phyloP scores from a whole-genome alignment of 2,329 filamentous ascomycete genomes.

The Didymella keratinophila region DNA sequence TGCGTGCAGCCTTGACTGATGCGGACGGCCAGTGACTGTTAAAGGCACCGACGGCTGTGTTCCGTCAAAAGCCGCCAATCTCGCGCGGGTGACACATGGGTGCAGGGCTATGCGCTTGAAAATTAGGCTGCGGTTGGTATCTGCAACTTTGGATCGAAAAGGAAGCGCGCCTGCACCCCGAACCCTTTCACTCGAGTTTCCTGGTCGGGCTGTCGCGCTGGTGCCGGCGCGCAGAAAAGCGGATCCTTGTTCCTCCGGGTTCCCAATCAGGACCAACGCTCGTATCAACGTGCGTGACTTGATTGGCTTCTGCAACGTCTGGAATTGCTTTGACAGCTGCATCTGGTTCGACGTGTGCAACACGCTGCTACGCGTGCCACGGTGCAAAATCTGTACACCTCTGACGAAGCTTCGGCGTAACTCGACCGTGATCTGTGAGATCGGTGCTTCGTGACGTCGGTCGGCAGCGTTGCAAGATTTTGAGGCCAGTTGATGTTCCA shows the following conservation, averaged over 20 bases:
- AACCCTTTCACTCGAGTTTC: conserved; percentile 24
- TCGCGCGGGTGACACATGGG: conserved; percentile 28
- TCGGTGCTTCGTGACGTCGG: conserved; percentile 26
- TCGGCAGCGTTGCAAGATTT: conserved; percentile 12
- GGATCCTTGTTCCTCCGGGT: conserved; percentile 12
- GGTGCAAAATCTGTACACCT: conserved; percentile 20
- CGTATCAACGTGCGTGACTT: conserved; percentile 22
- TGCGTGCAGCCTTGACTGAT: conserved; percentile 24
- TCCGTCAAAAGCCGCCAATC: conserved; percentile 19
- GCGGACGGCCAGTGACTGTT: conserved; percentile 29
- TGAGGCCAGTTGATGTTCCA: conserved; percentile 23
- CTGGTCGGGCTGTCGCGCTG: conserved; percentile 18
- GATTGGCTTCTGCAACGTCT: conserved; percentile 17
- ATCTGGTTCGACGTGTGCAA: conserved; percentile 17
- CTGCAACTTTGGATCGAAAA: conserved; percentile 17
- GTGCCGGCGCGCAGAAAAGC: conserved; percentile 11
- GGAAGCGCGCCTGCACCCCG: conserved; percentile 18
- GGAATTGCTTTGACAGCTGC: conserved; percentile 12
- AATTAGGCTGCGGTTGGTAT: conserved; percentile 16
- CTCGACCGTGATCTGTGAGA: conserved; percentile 16
- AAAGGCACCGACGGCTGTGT: conserved; percentile 22
- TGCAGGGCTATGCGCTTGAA: conserved; percentile 15
- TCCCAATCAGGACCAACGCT: conserved; percentile 13
- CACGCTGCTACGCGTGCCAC: conserved; percentile 22
- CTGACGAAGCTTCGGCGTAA: conserved; percentile 21